Conservation (phyloP, 2,329 filamentous ascomycete species). For the Fusarium phyllophilum region DNA sequence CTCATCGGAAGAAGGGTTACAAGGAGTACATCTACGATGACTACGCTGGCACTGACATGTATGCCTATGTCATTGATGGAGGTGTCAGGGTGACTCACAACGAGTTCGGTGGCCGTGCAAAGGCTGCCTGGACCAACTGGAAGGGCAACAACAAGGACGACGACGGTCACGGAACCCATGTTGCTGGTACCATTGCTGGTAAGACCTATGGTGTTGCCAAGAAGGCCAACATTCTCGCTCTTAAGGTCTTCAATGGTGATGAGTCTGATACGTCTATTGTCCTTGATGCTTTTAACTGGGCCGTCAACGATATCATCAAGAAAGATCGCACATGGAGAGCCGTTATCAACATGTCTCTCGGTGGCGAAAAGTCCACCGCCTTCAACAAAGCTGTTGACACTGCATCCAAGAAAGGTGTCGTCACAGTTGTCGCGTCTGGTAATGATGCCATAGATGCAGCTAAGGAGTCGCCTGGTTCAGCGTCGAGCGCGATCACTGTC, state of each 20-base stretch:
- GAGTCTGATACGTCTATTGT: constrained; percentile 38
- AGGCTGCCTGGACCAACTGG: constrained; percentile 17
- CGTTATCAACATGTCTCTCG: constrained; percentile 59
- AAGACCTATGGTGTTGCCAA: constrained; percentile 50
- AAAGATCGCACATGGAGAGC: constrained; percentile 45
- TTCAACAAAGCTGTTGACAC: constrained; percentile 34
- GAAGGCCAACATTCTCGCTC: constrained; percentile 52
- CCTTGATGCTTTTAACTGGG: constrained; percentile 50
- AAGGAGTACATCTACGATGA: constrained; percentile 25
- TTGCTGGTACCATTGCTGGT: constrained; percentile 32
- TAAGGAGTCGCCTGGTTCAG: constrained; percentile 37
- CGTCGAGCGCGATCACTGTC: constrained; percentile 41
- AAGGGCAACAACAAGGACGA: constrained; percentile 7
- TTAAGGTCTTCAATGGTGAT: constrained; percentile 53
- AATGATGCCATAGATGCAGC: constrained; percentile 33
- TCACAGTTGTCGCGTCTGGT: constrained; percentile 53
- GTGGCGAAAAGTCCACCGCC: constrained; percentile 17
- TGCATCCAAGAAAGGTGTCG: constrained; percentile 39
- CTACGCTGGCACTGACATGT: constrained; percentile 17
- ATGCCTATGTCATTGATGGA: constrained; percentile 27
- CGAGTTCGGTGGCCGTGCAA: constrained; percentile 25
- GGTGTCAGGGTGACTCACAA: constrained; percentile 14
- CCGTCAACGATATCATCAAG: constrained; percentile 47
- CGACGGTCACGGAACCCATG: constrained; percentile 31
- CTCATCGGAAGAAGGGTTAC: constrained; percentile 11